phyloP scores from a whole-genome alignment of 1,284 basidiomycete genomes.

The Sanghuangporus sanghuang region DNA sequence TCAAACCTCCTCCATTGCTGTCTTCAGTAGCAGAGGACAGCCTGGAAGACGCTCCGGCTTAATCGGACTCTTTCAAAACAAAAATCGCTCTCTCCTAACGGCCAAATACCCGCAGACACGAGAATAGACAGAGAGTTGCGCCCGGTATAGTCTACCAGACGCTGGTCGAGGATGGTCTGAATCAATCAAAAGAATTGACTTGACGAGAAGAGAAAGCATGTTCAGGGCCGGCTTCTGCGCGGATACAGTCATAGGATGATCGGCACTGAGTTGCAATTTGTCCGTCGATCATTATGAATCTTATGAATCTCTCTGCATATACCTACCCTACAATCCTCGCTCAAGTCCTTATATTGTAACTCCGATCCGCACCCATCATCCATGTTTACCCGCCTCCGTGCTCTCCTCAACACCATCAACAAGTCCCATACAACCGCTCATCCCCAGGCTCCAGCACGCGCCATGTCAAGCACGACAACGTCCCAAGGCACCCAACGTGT shows the following conservation, averaged over 20 bases:
- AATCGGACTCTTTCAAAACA: slow-evolving; percentile 55
- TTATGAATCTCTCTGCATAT: too few species aligned
- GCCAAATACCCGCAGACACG: slow-evolving; percentile 46
- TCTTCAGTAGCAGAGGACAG: slow-evolving; percentile 26
- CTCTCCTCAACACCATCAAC: slow-evolving; percentile 37
- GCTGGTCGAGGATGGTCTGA: slow-evolving; percentile 27
- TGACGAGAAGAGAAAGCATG: neutral
- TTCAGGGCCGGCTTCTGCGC: slow-evolving; percentile 14
- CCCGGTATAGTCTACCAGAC: slow-evolving; percentile 24
- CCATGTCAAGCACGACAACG: slow-evolving; percentile 32
- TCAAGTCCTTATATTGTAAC: neutral
- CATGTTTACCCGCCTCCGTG: slow-evolving; percentile 41
- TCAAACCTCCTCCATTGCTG: slow-evolving; percentile 62
- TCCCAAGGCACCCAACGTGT: slow-evolving; percentile 23
- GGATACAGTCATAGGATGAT: neutral
- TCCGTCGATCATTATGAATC: neutral
- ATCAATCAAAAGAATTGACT: slow-evolving; percentile 12
- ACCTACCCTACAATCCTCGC: neutral
- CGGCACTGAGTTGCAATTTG: neutral
- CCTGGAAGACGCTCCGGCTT: slow-evolving; percentile 70
- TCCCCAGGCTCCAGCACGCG: slow-evolving; percentile 4
- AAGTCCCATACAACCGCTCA: slow-evolving; percentile 10
- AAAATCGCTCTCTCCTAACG: slow-evolving; percentile 35
- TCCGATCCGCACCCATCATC: neutral
- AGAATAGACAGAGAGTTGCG: slow-evolving; percentile 40